A percentile compares a stretch with the other conserved stretches of the same genome.
Conservation (phyloP, 2,329 filamentous ascomycete genomes). For the Penicillium aurantiogriseum region DNA sequence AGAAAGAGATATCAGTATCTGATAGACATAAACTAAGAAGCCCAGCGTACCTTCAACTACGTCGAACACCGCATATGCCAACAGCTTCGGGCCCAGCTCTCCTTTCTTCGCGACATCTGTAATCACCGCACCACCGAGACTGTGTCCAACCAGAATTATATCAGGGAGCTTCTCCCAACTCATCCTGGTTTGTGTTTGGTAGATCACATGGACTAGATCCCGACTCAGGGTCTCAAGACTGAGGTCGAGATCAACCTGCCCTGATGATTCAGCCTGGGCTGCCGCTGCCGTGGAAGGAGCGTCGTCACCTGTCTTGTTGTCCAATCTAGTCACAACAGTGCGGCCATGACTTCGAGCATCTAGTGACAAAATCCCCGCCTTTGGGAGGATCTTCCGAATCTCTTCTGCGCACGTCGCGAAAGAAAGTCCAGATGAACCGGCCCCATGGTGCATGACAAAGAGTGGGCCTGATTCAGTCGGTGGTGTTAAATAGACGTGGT, state of each 20-base stretch:
- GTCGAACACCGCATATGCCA: slow-evolving; percentile 88
- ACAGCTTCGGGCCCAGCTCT: slow-evolving; percentile 63
- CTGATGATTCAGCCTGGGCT: slow-evolving; percentile 29
- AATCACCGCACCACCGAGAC: slow-evolving; percentile 85
- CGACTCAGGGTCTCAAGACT: slow-evolving; percentile 68
- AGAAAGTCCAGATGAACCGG: slow-evolving; percentile 86
- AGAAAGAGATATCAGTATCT: not conserved
- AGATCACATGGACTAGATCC: slow-evolving; percentile 70
- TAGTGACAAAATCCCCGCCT: slow-evolving; percentile 77
- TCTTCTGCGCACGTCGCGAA: slow-evolving; percentile 80
- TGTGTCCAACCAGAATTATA: slow-evolving; percentile 83
- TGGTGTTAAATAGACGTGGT: slow-evolving; percentile 86
- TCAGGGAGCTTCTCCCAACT: slow-evolving; percentile 71
- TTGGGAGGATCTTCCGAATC: slow-evolving; percentile 72
- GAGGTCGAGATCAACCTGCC: slow-evolving; percentile 58
- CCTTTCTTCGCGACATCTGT: slow-evolving; percentile 74
- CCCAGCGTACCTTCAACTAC: slow-evolving; percentile 70
- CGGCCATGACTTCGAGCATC: slow-evolving; percentile 86
- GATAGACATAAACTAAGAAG: not conserved
- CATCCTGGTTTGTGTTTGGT: slow-evolving; percentile 65
- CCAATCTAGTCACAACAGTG: slow-evolving; percentile 43
- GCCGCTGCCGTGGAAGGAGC: slow-evolving; percentile 15
- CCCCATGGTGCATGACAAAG: slow-evolving; percentile 92
- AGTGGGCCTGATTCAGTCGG: slow-evolving; percentile 71
- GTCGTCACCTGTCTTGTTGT: not conserved